Conservation (phyloP, 257 asterid species). For the Asclepias syriaca region DNA sequence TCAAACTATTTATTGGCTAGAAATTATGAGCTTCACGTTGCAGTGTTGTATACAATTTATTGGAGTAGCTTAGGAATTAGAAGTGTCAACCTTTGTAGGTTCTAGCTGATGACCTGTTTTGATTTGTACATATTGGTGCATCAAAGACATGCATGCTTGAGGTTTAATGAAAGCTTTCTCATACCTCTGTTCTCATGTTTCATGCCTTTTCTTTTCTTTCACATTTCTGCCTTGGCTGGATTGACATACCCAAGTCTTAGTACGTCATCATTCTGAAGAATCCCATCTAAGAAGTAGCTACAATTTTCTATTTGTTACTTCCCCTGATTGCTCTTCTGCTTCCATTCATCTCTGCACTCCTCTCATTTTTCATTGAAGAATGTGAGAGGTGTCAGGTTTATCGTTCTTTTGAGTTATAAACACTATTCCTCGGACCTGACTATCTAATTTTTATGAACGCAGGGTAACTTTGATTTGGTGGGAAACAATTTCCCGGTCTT, state of each 20-base stretch:
- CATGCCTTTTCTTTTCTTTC: too few species aligned
- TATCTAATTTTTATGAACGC: conserved; percentile 15
- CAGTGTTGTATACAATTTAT: background rate
- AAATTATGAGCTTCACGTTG: background rate
- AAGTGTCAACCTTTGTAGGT: background rate
- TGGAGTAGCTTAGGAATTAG: background rate
- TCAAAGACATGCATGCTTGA: background rate
- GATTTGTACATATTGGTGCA: background rate
- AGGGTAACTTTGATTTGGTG: conserved; percentile 96
- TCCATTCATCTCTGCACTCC: background rate
- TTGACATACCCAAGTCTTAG: background rate
- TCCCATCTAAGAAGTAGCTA: background rate
- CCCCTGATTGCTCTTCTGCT: background rate
- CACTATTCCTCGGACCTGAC: background rate
- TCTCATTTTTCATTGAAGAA: background rate
- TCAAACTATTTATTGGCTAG: background rate
- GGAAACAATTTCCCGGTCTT: conserved; percentile 98
- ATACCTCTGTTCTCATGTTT: background rate
- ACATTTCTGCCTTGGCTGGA: background rate
- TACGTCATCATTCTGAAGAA: background rate
- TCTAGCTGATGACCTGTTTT: background rate
- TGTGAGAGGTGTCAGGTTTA: background rate
- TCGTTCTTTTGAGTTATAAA: background rate
- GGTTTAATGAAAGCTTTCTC: too few species aligned
- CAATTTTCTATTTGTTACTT: background rate